Percentiles rank a stretch among this genome's conserved stretches.
phyloP scores from a whole-genome alignment of 2,329 filamentous ascomycete species.

The Trichoderma brevicompactum region DNA sequence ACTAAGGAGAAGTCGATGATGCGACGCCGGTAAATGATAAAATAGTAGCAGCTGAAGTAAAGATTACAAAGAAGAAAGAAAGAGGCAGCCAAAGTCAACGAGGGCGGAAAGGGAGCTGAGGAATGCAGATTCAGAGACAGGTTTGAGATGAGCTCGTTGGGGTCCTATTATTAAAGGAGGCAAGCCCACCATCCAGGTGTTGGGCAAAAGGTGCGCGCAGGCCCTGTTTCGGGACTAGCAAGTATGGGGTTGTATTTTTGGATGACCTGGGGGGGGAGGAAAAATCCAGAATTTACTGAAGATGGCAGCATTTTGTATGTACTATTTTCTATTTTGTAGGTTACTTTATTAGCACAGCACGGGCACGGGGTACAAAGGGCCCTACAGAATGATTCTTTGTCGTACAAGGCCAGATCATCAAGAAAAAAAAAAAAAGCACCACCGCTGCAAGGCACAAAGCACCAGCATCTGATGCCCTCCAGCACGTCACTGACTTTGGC shows the following conservation, averaged over 20 bases:
- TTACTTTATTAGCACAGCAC: no score
- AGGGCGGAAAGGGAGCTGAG: conserved; percentile 5
- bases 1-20: conserved; percentile 3
- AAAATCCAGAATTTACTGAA: no score
- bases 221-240: conserved; percentile 18
- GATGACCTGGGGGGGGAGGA: no score
- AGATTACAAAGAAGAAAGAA: neutral
- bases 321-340: no score
- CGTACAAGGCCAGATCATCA: no score
- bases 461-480: neutral
- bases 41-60: neutral
- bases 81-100: neutral
- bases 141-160: conserved; percentile 11
- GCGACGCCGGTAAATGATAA: conserved; percentile 2
- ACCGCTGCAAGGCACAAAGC: neutral
- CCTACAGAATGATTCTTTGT: no score
- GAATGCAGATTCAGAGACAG: neutral
- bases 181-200: conserved; percentile 15
- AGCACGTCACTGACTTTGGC: conserved; percentile 28
- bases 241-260: no score
- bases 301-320: no score
- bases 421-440: no score
- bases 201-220: neutral
- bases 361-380: no score
- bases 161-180: conserved; percentile 24